Conservation (phyloP, 2,329 filamentous ascomycete species). For the Microdochium trichocladiopsis region DNA sequence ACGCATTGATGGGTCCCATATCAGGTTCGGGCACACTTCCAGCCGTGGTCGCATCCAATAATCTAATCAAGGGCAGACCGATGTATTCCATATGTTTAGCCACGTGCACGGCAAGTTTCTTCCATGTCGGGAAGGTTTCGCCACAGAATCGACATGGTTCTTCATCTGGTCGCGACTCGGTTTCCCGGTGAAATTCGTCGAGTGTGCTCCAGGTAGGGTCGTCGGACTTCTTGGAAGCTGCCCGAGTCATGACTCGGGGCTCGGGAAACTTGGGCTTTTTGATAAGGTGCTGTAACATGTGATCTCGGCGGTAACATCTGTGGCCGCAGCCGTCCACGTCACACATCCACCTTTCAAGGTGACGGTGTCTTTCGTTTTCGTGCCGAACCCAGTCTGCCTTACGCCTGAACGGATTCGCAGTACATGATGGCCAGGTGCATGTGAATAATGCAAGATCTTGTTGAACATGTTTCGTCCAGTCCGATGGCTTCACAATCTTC, state of each 20-base stretch:
- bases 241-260: slow-evolving; percentile 71
- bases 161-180: slow-evolving; percentile 54
- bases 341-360: slow-evolving; percentile 88
- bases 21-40: too few species aligned
- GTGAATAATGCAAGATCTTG: slow-evolving; percentile 92
- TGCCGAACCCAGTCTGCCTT: slow-evolving; percentile 96
- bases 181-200: slow-evolving; percentile 69
- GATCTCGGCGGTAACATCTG: slow-evolving; percentile 80
- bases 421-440: slow-evolving; percentile 82
- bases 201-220: slow-evolving; percentile 73
- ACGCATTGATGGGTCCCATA: too few species aligned
- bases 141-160: slow-evolving; percentile 86
- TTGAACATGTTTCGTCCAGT: slow-evolving; percentile 95
- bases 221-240: slow-evolving; percentile 49
- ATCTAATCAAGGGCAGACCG: slow-evolving; percentile 69
- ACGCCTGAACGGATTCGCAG: slow-evolving; percentile 85
- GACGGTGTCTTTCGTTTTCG: slow-evolving; percentile 84
- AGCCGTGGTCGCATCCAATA: slow-evolving; percentile 38
- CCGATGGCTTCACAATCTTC: slow-evolving; percentile 82
- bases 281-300: slow-evolving; percentile 87
- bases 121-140: slow-evolving; percentile 75
- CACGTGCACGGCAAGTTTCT: slow-evolving; percentile 87
- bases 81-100: slow-evolving; percentile 94
- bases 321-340: slow-evolving; percentile 75
- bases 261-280: slow-evolving; percentile 84